phyloP scores from a whole-genome alignment of 1,139 yeast species.

The Eremothecium cymbalariae region DNA sequence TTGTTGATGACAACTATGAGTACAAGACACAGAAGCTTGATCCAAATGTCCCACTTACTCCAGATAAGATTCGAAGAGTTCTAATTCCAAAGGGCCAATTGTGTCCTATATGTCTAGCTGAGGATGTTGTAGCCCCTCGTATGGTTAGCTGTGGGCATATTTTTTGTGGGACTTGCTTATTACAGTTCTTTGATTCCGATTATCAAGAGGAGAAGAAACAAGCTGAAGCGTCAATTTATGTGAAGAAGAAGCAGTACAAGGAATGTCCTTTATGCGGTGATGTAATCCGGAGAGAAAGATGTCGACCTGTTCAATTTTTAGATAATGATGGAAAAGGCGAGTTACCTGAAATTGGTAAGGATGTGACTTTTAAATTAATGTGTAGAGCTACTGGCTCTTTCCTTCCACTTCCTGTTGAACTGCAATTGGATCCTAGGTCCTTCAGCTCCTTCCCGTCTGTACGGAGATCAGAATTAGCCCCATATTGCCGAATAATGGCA shows the following conservation, averaged over 20 bases:
- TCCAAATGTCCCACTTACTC: conserved; percentile 67
- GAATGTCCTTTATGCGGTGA: conserved; percentile 86
- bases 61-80: conserved; percentile 58
- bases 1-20: conserved; percentile 56
- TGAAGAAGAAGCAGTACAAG: conserved; percentile 42
- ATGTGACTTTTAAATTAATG: conserved; percentile 62
- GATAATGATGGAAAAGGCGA: conserved; percentile 48
- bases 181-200: conserved; percentile 50
- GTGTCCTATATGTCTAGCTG: conserved; percentile 88
- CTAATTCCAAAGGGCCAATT: conserved; percentile 61
- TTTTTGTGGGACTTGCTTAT: conserved; percentile 73
- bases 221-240: conserved; percentile 14
- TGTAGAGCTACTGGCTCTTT: conserved; percentile 53
- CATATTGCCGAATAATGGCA: conserved; percentile 53
- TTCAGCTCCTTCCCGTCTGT: conserved; percentile 40
- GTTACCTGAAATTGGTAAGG: conserved; percentile 53
- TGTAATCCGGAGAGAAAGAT: conserved; percentile 47
- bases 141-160: conserved; percentile 95
- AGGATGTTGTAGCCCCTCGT: conserved; percentile 81
- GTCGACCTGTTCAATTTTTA: conserved; percentile 62
- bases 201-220: conserved; percentile 38
- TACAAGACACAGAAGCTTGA: conserved; percentile 53
- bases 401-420: conserved; percentile 52
- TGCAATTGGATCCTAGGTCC: conserved; percentile 31
- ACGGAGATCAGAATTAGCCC: conserved; percentile 32